Percentiles rank a stretch among this genome's conserved stretches.
phyloP scores from a whole-genome alignment of 139 green algal species.

The Micromonas commoda region DNA sequence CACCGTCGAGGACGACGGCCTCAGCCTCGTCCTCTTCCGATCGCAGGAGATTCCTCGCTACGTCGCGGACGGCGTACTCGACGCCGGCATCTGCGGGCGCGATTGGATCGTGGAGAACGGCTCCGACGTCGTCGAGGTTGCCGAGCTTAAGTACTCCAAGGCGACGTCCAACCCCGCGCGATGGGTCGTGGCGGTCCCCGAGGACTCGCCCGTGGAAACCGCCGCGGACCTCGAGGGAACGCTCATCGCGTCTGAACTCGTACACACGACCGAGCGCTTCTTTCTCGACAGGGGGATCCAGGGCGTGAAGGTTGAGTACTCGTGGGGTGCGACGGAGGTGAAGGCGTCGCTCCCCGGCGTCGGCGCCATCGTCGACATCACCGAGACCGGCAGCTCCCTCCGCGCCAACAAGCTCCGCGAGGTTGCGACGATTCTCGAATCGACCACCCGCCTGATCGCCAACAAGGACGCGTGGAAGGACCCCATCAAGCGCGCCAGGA shows the following conservation, averaged over 20 bases:
- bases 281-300: slow-evolving; percentile 38
- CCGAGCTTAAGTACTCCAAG: slow-evolving; percentile 17
- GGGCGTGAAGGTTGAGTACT: slow-evolving; percentile 39
- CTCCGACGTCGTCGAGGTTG: slow-evolving; percentile 41
- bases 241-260: slow-evolving; percentile 44
- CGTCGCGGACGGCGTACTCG: slow-evolving; percentile 43
- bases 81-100: slow-evolving; percentile 42
- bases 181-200: slow-evolving; percentile 46
- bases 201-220: slow-evolving; percentile 31
- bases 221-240: slow-evolving; percentile 36
- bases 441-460: slow-evolving; percentile 39
- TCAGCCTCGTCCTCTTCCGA: slow-evolving; percentile 41
- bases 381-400: slow-evolving; percentile 40
- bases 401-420: slow-evolving; percentile 40
- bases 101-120: slow-evolving; percentile 46
- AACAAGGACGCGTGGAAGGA: slow-evolving; percentile 40
- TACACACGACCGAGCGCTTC: slow-evolving; percentile 36
- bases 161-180: slow-evolving; percentile 40
- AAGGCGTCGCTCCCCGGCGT: slow-evolving; percentile 41
- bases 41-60: slow-evolving; percentile 41
- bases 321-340: slow-evolving; percentile 43
- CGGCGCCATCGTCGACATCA: slow-evolving; percentile 37
- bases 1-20: slow-evolving; percentile 35
- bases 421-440: slow-evolving; percentile 37
- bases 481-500: slow-evolving; percentile 37